phyloP scores from a whole-genome alignment of 495 filamentous ascomycete species.

The Jackrogersella minutella region DNA sequence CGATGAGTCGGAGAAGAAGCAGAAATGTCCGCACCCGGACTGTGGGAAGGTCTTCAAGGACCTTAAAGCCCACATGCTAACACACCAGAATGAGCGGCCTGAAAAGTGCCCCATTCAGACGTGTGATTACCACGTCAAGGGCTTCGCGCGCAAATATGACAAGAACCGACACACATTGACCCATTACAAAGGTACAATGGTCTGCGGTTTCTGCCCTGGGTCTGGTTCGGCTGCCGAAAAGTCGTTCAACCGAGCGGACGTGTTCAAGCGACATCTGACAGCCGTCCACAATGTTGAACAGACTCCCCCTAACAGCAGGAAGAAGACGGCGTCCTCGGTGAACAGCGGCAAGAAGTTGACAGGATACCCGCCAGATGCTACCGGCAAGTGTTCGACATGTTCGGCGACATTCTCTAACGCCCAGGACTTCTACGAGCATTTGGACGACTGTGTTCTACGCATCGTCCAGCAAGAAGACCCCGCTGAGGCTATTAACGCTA shows the following conservation, averaged over 20 bases:
- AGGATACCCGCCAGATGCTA: slow-evolving; percentile 74
- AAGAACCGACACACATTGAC: slow-evolving; percentile 98
- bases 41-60: slow-evolving; percentile 95
- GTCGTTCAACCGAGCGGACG: slow-evolving; percentile 97
- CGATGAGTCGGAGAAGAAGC: slow-evolving; percentile 49
- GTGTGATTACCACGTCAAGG: slow-evolving; percentile 95
- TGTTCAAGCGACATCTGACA: slow-evolving; percentile 97
- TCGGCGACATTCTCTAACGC: slow-evolving; percentile 89
- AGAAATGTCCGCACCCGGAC: slow-evolving; percentile 78
- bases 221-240: slow-evolving; percentile 93
- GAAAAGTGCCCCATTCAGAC: slow-evolving; percentile 96
- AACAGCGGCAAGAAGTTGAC: slow-evolving; percentile 64
- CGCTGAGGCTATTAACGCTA: slow-evolving; percentile 93
- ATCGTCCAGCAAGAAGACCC: slow-evolving; percentile 98
- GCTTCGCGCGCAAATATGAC: slow-evolving; percentile 97
- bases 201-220: slow-evolving; percentile 96
- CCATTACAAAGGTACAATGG: slow-evolving; percentile 99
- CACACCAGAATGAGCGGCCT: slow-evolving; percentile 90
- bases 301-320: slow-evolving; percentile 92
- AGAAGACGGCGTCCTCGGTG: slow-evolving; percentile 56
- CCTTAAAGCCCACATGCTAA: slow-evolving; percentile 94
- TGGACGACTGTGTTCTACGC: slow-evolving; percentile 97
- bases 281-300: slow-evolving; percentile 95
- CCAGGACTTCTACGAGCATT: slow-evolving; percentile 98
- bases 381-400: slow-evolving; percentile 97